Evolutionary conservation across 306 rosid genomes (phyloP).

Genomic region (Vigna hirtella): DNA sequence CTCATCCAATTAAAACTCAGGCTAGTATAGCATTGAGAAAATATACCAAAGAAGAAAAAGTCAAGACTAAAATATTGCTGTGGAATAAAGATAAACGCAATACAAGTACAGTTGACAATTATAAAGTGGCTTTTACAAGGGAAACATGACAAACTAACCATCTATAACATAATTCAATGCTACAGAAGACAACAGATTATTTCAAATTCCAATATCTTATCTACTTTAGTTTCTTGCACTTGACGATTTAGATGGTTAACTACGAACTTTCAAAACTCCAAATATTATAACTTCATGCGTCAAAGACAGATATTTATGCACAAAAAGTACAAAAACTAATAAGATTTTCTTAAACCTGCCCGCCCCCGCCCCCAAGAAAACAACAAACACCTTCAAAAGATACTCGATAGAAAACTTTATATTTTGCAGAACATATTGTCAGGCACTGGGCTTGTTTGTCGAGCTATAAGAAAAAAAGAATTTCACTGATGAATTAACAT

Average conservation of each 20-base stretch:
- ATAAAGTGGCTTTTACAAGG: not conserved
- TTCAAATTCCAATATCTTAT: slow-evolving; percentile 22
- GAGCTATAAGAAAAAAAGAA: not conserved
- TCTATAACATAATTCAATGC: slow-evolving; percentile 23
- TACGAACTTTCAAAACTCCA: not conserved
- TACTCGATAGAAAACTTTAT: too few relatives aligned
- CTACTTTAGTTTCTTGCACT: slow-evolving; percentile 3
- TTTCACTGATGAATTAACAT: not conserved
- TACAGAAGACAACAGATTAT: slow-evolving; percentile 15
- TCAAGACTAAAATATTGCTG: slow-evolving; percentile 7
- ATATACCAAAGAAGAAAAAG: not conserved
- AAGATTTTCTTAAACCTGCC: too few relatives aligned
- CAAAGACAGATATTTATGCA: not conserved
- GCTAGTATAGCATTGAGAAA: slow-evolving; percentile 1
- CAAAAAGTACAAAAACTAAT: too few relatives aligned
- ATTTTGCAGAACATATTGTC: not conserved
- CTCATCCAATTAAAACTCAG: slow-evolving; percentile 20
- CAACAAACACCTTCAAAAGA: too few relatives aligned
- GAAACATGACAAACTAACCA: not conserved
- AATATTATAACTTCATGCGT: slow-evolving; percentile 5
- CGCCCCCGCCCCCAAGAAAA: too few relatives aligned
- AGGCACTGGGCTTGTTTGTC: not conserved
- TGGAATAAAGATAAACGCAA: slow-evolving; percentile 17
- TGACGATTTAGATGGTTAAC: not conserved
- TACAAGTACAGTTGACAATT: slow-evolving; percentile 12